phyloP scores from a whole-genome alignment of 129 eudicot species.

The Arctium minus region DNA sequence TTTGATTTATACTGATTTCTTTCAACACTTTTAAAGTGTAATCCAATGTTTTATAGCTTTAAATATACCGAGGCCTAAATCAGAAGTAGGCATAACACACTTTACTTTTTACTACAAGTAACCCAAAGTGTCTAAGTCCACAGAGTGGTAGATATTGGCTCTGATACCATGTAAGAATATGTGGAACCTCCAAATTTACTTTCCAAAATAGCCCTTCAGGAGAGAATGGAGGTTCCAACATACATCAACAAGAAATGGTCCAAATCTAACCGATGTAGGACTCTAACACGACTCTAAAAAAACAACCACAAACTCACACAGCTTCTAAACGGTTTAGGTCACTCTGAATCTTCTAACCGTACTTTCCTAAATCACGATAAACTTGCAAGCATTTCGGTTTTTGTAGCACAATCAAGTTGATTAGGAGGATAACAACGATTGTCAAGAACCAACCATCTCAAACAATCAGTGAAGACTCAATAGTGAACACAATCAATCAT shows the following conservation, averaged over 20 bases:
- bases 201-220: not conserved
- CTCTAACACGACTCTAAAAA: too few relatives aligned
- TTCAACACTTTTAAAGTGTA: not conserved
- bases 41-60: too few relatives aligned
- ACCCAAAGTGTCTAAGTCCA: too few relatives aligned
- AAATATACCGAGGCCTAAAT: too few relatives aligned
- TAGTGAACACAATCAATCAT: conserved; percentile 11
- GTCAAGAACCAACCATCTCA: conserved; percentile 1
- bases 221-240: not conserved
- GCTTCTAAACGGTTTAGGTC: not conserved
- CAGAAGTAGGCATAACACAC: not conserved
- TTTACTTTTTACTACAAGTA: too few relatives aligned
- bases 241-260: too few relatives aligned
- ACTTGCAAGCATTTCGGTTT: not conserved
- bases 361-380: not conserved
- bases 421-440: not conserved
- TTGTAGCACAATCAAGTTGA: not conserved
- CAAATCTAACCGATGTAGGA: not conserved
- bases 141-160: too few relatives aligned
- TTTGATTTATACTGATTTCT: too few relatives aligned
- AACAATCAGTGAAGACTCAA: conserved; percentile 12
- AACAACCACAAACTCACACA: not conserved
- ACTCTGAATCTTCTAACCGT: not conserved
- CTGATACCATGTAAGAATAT: too few relatives aligned
- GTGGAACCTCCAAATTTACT: too few relatives aligned